Evolutionary conservation across 164 flowering plant genomes (phyloP), one percentile per base, ranked within the genome.

Genomic region (Berberis thunbergii): DNA sequence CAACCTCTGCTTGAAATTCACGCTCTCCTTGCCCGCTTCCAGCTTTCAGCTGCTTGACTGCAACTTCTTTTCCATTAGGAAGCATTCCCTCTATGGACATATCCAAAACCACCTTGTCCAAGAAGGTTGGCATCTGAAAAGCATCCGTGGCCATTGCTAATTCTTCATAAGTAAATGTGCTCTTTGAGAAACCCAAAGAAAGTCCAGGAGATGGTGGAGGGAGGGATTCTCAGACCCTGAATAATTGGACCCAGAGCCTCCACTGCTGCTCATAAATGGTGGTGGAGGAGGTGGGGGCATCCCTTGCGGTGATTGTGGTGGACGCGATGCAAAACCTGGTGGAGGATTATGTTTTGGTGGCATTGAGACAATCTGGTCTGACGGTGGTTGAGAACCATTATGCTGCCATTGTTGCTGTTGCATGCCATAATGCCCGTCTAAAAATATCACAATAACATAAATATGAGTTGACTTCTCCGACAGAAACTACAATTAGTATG

Each of bases 11-110:
- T 68, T 88, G 95, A 69, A 94, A 94, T 64, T 94, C 98, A 13
- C 96, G 88, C 79, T 94, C 97, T 45, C 97, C 98, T 59, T 93
- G 98, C 26, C 96, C 97, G 73, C 98, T 90, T 41, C 94, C 98
- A 61, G 82, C 78, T 76, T 93, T 93, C 43, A 93, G 81, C 67
- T 84, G 84, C 74, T 90, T 93, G 59, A 93, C 82, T 2, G 98
- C 98, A 5, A 93, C 88, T 73, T 88, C 97, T 70, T 84, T 90
- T 13, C 97, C 97, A 73, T 87, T 87, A 0, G 89, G 91, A 64
- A 93, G 89, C n/a, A 90, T 65, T 44, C 98, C n/a, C 98, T 66
- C 67, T 82, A 71, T 93, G 95, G 62, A 93, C 98, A 81, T 86
- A 90, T 54, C 98, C 98, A 81, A 93, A 93, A 45, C 98, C 98